Conservation (phyloP, 345 rosid genomes). For the Kandelia obovata region DNA sequence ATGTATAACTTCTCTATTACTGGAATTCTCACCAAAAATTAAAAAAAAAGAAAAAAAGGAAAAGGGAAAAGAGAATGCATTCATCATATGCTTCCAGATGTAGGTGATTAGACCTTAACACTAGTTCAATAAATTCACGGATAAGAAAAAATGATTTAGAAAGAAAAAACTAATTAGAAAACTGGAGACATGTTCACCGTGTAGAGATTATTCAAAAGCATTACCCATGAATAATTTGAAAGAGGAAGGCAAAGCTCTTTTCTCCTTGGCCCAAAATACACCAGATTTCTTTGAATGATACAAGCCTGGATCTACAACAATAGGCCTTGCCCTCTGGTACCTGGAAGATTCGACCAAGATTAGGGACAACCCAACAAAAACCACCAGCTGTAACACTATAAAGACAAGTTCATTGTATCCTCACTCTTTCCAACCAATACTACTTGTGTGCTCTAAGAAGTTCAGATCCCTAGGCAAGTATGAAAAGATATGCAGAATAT, state of each 20-base stretch:
- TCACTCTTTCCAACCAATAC: constrained; percentile 96
- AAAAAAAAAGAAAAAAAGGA: too few species aligned
- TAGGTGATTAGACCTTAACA: too few species aligned
- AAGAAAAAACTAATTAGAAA: not conserved
- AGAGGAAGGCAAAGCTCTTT: constrained; percentile 75
- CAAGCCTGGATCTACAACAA: constrained; percentile 83
- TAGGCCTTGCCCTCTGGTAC: constrained; percentile 79
- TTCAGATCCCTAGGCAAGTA: constrained; percentile 88
- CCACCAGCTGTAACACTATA: not conserved
- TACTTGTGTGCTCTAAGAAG: constrained; percentile 91
- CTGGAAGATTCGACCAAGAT: constrained; percentile 34
- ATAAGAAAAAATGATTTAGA: too few species aligned
- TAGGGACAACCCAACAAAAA: not conserved
- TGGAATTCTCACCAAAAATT: too few species aligned
- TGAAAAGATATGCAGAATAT: constrained; percentile 84
- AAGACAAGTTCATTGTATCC: constrained; percentile 21
- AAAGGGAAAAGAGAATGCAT: too few species aligned
- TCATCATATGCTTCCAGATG: too few species aligned
- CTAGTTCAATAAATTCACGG: too few species aligned
- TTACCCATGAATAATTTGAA: constrained; percentile 86
- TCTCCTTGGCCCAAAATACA: constrained; percentile 88
- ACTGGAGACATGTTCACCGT: not conserved
- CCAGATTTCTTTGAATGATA: constrained; percentile 79
- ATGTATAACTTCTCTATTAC: not conserved
- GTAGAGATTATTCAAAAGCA: constrained; percentile 13